Evolutionary conservation across 192 early-diverging fungal genomes (phyloP).

Genomic region (Coemansia sp.): DNA sequence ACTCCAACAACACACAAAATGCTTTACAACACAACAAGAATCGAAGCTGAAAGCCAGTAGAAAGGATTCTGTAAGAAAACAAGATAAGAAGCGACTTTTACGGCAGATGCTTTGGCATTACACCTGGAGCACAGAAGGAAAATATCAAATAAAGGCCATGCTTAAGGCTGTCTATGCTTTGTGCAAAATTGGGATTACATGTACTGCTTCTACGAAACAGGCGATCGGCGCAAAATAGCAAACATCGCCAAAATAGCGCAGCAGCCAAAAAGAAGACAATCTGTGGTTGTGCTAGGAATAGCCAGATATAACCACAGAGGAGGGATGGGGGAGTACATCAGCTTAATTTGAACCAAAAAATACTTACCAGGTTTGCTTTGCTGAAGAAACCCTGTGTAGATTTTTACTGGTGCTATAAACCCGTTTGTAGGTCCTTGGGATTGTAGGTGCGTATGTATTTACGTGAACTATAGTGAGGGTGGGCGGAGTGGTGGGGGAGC

Average conservation of each 20-base stretch:
- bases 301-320: background rate
- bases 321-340: background rate
- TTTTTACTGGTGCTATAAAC: conserved; percentile 23
- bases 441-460: conserved; percentile 5
- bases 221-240: conserved; percentile 33
- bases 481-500: background rate
- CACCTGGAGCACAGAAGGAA: background rate
- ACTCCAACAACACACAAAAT: background rate
- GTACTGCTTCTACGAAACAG: conserved; percentile 10
- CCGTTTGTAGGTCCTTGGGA: conserved; percentile 4
- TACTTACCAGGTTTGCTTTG: background rate
- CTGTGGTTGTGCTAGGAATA: no score
- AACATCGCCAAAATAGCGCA: conserved; percentile 23
- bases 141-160: background rate
- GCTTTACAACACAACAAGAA: background rate
- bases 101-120: background rate
- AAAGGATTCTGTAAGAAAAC: background rate
- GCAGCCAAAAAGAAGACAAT: background rate
- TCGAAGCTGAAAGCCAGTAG: background rate
- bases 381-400: background rate
- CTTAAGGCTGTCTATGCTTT: background rate
- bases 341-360: background rate
- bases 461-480: background rate
- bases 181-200: background rate
- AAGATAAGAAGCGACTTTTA: background rate